phyloP scores from a whole-genome alignment of 306 rosid genomes.

The Ammopiptanthus mongolicus region DNA sequence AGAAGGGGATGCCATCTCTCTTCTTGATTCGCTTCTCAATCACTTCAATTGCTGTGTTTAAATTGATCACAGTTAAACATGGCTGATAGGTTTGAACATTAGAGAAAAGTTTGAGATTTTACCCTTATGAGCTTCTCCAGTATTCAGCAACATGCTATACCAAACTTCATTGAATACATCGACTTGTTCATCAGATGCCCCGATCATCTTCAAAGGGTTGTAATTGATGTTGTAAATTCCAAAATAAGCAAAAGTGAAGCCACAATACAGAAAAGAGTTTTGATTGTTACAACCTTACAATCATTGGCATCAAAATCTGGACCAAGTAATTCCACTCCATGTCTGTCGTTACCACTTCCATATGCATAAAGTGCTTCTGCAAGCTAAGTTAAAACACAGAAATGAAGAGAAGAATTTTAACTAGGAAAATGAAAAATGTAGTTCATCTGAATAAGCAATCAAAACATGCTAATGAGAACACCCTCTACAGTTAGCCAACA shows the following conservation, averaged over 20 bases:
- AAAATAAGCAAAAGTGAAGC: not conserved
- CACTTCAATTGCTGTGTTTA: constrained; percentile 49
- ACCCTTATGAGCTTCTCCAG: constrained; percentile 59
- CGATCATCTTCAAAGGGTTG: constrained; percentile 50
- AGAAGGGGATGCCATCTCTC: constrained; percentile 63
- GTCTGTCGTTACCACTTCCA: constrained; percentile 56
- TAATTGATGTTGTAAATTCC: not conserved
- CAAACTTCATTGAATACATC: constrained; percentile 86
- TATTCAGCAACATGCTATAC: constrained; percentile 59
- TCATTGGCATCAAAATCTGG: constrained; percentile 59
- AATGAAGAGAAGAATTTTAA: not conserved
- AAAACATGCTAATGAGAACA: not conserved
- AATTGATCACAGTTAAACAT: not conserved
- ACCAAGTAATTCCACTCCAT: constrained; percentile 65
- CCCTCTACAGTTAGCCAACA: not conserved
- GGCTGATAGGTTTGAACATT: not conserved
- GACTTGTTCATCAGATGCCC: constrained; percentile 87
- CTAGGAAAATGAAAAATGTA: not conserved
- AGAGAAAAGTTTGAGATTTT: constrained; percentile 6
- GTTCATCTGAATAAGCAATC: not conserved
- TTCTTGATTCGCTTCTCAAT: constrained; percentile 50
- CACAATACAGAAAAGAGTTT: not conserved
- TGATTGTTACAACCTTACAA: constrained; percentile 51
- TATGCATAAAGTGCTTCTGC: constrained; percentile 81
- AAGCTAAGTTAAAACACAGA: constrained; percentile 46